phyloP scores from a whole-genome alignment of 768 basidiomycete genomes.

The Trametes villosa region DNA sequence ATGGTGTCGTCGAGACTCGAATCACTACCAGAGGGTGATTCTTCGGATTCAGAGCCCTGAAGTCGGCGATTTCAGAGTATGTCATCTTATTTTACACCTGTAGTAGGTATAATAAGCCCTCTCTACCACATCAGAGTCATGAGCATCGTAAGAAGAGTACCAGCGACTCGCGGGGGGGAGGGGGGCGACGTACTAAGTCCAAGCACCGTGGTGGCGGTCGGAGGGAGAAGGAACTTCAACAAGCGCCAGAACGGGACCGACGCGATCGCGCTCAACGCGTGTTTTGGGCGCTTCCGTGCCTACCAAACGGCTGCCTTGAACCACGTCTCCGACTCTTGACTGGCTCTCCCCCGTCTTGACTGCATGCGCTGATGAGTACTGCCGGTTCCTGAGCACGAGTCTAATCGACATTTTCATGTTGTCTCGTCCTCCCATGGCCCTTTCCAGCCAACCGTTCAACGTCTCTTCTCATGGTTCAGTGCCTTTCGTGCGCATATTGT shows the following conservation, averaged over 20 bases:
- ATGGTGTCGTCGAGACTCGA: too few species aligned
- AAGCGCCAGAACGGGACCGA: constrained; percentile 5
- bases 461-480: constrained; percentile 57
- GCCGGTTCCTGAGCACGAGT: constrained; percentile 63
- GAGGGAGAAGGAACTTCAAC: background rate
- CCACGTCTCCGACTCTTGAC: background rate
- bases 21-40: too few species aligned
- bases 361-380: constrained; percentile 13
- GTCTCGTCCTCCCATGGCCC: constrained; percentile 16
- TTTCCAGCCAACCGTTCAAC: constrained; percentile 34
- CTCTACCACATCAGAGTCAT: too few species aligned
- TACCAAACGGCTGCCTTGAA: background rate
- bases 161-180: too few species aligned
- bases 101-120: too few species aligned
- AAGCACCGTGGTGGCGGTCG: too few species aligned
- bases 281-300: background rate
- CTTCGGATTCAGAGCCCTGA: too few species aligned
- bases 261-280: constrained; percentile 16
- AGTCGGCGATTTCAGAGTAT: too few species aligned
- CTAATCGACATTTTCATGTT: constrained; percentile 51
- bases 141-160: too few species aligned
- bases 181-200: too few species aligned
- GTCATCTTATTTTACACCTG: too few species aligned
- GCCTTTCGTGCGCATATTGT: constrained; percentile 70
- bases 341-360: background rate